Base-by-base conservation (phyloP, 139 green algal species). In the Chlamydomonas asymmetrica region DNA sequence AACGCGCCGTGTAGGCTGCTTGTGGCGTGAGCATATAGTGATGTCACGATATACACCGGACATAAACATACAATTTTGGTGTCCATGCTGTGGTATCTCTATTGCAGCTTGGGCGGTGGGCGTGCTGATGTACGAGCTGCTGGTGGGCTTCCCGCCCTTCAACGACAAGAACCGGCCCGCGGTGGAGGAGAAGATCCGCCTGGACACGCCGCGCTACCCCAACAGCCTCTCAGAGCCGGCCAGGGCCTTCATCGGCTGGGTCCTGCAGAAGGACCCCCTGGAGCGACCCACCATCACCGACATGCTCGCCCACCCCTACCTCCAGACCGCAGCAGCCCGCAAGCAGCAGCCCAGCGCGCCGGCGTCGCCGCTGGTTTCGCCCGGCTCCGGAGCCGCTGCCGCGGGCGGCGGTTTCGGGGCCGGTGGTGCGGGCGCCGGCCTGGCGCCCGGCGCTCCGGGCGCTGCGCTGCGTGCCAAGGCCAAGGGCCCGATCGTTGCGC, bases 151-250 rank as follows among this genome's bases (percentile, higher is more conserved):
- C 10, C 72, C 75, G 41, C 83, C 80, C 0, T 88, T 88, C 62
- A 75, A 88, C 74, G 60, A 45, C 43, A 76, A 62, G 66, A 82
- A 59, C 84, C 76, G 31, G 52, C 83, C 54, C 65, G 81, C 71
- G 27, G 87, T 88, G 49, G 88, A 91, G 66, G 81, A 90, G 69
- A 75, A 83, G 66, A 93, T 93, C 75, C 57, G 75, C 4, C 81
- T 82, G 73, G 85, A 90, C 61, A 63, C 71, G 71, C 69, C 81
- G 27, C 54, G 50, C 49, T 74, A 88, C 80, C 78, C 87, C 41
- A 59, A 39, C 67, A 71, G 71, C 10, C 80, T 92, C 43, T 82
- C 62, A 1, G 69, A 87, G 39, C 64, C 67, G 37, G 74, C 80
- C 0, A 73, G 77, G 22, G 64, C 65, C 66, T 92, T 92, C 67